A percentile compares a stretch with the other conserved stretches of the same genome.
phyloP scores from a whole-genome alignment of 148 eudicot genomes.

The Vaccinium macrocarpon region DNA sequence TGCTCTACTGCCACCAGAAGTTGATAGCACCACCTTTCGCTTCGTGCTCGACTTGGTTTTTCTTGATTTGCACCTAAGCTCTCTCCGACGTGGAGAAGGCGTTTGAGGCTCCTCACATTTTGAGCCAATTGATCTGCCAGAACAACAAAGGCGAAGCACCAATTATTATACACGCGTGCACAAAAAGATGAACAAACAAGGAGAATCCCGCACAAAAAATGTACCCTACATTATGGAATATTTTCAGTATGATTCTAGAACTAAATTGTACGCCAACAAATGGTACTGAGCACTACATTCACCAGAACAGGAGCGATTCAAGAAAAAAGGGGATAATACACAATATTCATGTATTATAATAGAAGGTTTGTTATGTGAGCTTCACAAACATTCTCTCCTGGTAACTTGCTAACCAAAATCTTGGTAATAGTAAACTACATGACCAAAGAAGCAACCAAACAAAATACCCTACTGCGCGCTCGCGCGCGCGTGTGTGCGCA shows the following conservation, averaged over 20 bases:
- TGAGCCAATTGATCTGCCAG: conserved; percentile 39
- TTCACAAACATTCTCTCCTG: neutral
- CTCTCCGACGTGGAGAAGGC: conserved; percentile 63
- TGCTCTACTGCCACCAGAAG: conserved; percentile 15
- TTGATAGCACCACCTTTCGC: conserved; percentile 28
- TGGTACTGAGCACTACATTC: neutral
- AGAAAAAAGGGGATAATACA: neutral
- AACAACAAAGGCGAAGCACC: neutral
- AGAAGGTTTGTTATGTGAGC: neutral
- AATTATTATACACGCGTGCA: neutral
- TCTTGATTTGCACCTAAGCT: conserved; percentile 43
- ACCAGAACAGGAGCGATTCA: neutral
- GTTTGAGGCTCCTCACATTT: conserved; percentile 84
- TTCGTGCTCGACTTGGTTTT: conserved; percentile 34
- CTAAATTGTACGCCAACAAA: neutral
- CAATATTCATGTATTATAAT: neutral
- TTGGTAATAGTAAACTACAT: neutral
- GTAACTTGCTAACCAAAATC: neutral
- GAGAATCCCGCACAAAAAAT: neutral
- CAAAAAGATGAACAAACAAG: neutral
- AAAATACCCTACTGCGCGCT: too few species aligned
- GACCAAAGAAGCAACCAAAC: neutral
- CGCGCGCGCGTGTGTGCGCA: too few species aligned
- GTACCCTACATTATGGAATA: neutral
- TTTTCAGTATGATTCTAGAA: neutral